Evolutionary conservation across 768 basidiomycete species (phyloP).

Genomic region (Pleurotus tuoliensis): DNA sequence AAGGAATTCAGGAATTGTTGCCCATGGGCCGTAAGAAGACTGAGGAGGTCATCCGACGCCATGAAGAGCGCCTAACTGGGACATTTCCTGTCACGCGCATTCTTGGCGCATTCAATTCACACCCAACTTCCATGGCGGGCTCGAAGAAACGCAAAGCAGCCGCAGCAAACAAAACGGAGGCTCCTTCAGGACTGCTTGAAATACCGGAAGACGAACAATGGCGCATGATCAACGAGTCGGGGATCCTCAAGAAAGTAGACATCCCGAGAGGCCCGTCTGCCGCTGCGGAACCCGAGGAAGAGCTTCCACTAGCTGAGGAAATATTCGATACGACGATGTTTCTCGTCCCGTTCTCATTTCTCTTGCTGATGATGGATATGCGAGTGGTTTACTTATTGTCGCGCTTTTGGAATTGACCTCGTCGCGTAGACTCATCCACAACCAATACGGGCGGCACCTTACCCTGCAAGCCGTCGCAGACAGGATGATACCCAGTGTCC

Average conservation of each 20-base stretch:
- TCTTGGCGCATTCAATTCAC: too few species aligned
- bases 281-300: conserved; percentile 29
- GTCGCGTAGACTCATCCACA: conserved; percentile 62
- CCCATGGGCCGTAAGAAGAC: conserved; percentile 43
- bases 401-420: background rate
- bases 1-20: conserved; percentile 44
- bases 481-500: conserved; percentile 61
- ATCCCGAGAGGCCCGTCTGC: conserved; percentile 7
- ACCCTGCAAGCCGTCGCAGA: conserved; percentile 44
- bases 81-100: background rate
- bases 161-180: background rate
- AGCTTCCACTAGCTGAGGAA: conserved; percentile 54
- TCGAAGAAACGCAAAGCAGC: conserved; percentile 2
- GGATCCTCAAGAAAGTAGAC: conserved; percentile 42
- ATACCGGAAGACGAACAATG: conserved; percentile 76
- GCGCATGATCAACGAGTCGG: conserved; percentile 67
- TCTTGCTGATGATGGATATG: conserved; percentile 84
- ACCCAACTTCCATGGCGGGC: background rate
- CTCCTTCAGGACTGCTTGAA: conserved; percentile 29
- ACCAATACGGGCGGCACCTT: conserved; percentile 69
- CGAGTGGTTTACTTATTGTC: conserved; percentile 32
- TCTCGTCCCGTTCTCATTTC: conserved; percentile 71
- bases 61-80: conserved; percentile 7
- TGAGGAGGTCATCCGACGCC: conserved; percentile 33
- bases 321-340: conserved; percentile 61